phyloP scores from a whole-genome alignment of 768 basidiomycete genomes.

The Rhodotorula kratochvilovae region DNA sequence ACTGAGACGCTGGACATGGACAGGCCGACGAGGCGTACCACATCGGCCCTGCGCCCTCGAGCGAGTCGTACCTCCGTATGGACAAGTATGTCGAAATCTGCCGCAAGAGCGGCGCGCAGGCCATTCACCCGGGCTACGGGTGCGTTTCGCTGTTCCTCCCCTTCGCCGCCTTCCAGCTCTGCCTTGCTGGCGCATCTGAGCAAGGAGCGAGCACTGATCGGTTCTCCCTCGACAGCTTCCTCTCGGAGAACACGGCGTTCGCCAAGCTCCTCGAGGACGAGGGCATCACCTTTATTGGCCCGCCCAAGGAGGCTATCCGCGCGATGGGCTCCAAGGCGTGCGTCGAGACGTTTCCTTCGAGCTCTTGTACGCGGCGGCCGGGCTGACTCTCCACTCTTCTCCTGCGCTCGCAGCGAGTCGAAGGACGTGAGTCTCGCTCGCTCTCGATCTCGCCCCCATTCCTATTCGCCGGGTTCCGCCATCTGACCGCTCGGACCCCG shows the following conservation, averaged over 20 bases:
- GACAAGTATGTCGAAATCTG: conserved; percentile 86
- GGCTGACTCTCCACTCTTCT: too few relatives aligned
- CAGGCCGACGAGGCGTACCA: conserved; percentile 84
- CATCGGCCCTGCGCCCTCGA: conserved; percentile 83
- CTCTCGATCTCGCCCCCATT: too few relatives aligned
- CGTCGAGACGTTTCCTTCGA: conserved; percentile 46
- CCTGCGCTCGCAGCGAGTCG: conserved; percentile 65
- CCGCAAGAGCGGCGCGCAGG: conserved; percentile 76
- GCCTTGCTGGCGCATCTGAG: too few relatives aligned
- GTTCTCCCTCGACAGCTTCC: conserved; percentile 54
- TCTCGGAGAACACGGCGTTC: conserved; percentile 86
- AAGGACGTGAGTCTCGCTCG: conserved; percentile 56
- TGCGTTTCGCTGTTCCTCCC: neutral
- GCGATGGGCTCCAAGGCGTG: conserved; percentile 93
- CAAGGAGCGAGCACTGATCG: too few relatives aligned
- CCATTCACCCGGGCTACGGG: conserved; percentile 80
- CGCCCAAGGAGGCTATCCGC: conserved; percentile 76
- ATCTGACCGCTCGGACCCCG: neutral
- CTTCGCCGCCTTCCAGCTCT: too few relatives aligned
- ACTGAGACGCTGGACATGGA: neutral
- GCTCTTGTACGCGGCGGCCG: too few relatives aligned
- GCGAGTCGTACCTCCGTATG: conserved; percentile 80
- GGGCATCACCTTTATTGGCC: conserved; percentile 85
- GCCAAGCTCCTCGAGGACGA: conserved; percentile 67
- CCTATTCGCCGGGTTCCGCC: too few relatives aligned